Evolutionary conservation across 2,329 filamentous ascomycete species (phyloP), one percentile per base, ranked within the genome.

Genomic region (Aspergillus carbonarius): DNA sequence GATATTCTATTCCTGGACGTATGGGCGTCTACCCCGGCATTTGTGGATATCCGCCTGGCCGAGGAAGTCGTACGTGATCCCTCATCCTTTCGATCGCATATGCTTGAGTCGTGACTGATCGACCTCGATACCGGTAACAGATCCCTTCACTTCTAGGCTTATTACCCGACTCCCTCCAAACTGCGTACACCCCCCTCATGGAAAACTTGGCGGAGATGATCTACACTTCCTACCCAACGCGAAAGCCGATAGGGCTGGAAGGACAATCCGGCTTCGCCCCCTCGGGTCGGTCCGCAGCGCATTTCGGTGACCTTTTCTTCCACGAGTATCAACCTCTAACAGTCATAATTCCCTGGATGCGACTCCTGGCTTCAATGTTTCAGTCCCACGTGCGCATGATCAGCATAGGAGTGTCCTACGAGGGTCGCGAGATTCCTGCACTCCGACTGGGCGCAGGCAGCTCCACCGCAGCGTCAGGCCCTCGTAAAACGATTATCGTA

Each of bases 341-440:
- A 3, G 92, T 91, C 47, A 90, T 96, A 58, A 79, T 85, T n/a
- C 90, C 89, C 35, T 99, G 95, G 95, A 93, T 98, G 88, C 87
- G 87, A 50, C 83, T 97, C 39, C 83, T 97, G 65, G 86, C 91
- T 46, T 93, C 91, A 57, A 92, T 98, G 85, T 98, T 97, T 72
- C 88, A 91, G 0, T 88, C 87, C 0, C 88, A 92, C 65, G 89
- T 93, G 42, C 82, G 85, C 54, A 83, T 89, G 64, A 85, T 89
- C 63, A 89, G 79, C 58, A 86, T 98, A 35, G 95, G 95, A n/a
- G 82, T 85, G n/a, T 90, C 91, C 1, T 93, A 88, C 68, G 91
- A 98, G 76, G 92, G 91, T 4, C 89, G 92, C 56, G 89, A 93
- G 59, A 97, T 99, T 57, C 85, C 86, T 10, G 93, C 88, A 1